Conservation (phyloP, 176 grass and related monocot species). For the Ananas comosus region DNA sequence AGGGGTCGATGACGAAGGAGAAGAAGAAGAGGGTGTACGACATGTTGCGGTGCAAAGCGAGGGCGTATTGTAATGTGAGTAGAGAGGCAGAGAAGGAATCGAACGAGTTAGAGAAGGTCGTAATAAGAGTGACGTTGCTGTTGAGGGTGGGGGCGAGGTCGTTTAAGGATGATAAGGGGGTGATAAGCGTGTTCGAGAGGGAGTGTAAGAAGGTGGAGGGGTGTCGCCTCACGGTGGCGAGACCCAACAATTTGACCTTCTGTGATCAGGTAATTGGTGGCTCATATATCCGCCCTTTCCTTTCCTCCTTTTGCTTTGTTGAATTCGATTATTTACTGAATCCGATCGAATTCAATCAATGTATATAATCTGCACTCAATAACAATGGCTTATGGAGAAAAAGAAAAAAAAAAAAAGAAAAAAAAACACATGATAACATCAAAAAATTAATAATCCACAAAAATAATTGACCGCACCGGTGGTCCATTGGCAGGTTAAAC, state of each 20-base stretch:
- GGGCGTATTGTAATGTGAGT: slow-evolving; percentile 3
- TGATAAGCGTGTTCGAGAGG: slow-evolving; percentile 3
- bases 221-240: slow-evolving; percentile 3
- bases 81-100: neutral
- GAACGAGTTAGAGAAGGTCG: neutral
- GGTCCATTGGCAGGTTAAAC: slow-evolving; percentile 5
- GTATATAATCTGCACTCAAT: too few relatives aligned
- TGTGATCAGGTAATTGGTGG: slow-evolving; percentile 12
- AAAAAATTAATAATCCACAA: neutral
- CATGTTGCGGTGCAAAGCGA: slow-evolving; percentile 16
- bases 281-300: too few relatives aligned
- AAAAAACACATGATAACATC: neutral
- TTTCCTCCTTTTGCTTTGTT: neutral
- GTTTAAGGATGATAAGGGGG: slow-evolving; percentile 9
- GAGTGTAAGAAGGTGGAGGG: slow-evolving; percentile 4
- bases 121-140: slow-evolving; percentile 3
- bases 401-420: neutral
- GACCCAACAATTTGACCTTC: slow-evolving; percentile 10
- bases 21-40: slow-evolving; percentile 8
- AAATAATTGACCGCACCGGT: neutral
- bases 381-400: neutral
- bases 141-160: slow-evolving; percentile 4
- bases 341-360: too few relatives aligned
- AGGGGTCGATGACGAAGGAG: slow-evolving; percentile 8
- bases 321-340: too few relatives aligned